Evolutionary conservation across 2,329 filamentous ascomycete species (phyloP).

Genomic region (Plectosphaerella plurivora): DNA sequence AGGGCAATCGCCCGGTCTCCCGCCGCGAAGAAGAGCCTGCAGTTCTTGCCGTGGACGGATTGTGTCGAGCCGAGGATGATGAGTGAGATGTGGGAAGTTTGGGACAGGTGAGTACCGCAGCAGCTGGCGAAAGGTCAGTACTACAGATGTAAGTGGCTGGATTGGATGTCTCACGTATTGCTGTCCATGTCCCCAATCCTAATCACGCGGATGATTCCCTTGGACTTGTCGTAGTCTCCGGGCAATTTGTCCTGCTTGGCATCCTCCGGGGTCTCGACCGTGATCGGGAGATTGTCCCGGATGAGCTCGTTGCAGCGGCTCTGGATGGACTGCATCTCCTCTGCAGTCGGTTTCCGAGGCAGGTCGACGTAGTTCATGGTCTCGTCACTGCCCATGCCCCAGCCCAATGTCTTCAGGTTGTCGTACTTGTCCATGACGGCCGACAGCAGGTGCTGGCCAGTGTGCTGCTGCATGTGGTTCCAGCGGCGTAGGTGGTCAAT

Average conservation of each 20-base stretch:
- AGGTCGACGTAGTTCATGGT: constrained; percentile 25
- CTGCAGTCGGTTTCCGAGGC: constrained; percentile 17
- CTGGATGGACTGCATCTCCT: constrained; percentile 20
- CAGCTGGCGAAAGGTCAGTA: constrained; percentile 11
- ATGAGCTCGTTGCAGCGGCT: constrained; percentile 18
- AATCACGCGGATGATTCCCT: constrained; percentile 22
- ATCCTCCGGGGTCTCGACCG: constrained; percentile 18
- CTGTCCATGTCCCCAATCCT: constrained; percentile 22
- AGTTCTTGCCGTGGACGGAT: constrained; percentile 24
- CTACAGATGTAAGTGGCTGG: too few species aligned
- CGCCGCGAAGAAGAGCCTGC: constrained; percentile 21
- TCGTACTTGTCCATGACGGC: constrained; percentile 21
- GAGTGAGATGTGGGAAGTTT: constrained; percentile 24
- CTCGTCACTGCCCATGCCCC: constrained; percentile 22
- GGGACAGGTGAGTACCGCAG: constrained; percentile 23
- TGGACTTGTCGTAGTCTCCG: constrained; percentile 22
- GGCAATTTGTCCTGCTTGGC: constrained; percentile 18
- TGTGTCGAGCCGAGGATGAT: constrained; percentile 21
- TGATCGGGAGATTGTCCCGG: constrained; percentile 16
- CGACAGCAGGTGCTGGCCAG: constrained; percentile 24
- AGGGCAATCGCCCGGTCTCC: constrained; percentile 21
- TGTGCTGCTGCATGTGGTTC: constrained; percentile 29
- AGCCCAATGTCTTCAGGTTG: constrained; percentile 19
- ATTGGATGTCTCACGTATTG: constrained; percentile 17
- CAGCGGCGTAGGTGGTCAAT: constrained; percentile 23